Base-by-base conservation (phyloP, 1,284 basidiomycete species). In the Cutaneotrichosporon cavernicola region DNA sequence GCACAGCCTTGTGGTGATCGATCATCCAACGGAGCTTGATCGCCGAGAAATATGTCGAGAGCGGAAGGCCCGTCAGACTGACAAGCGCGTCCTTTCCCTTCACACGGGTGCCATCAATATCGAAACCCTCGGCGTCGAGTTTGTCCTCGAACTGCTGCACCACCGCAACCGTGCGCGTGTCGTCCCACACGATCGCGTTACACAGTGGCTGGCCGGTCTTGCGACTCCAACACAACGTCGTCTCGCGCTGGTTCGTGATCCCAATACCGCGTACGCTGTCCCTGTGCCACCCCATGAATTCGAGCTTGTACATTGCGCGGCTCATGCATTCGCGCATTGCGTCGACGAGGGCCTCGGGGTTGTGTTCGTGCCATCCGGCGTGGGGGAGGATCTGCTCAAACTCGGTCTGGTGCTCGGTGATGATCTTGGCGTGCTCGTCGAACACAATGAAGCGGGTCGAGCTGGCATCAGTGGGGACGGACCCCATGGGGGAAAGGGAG, bases 11-110 rank as follows among this genome's bases (percentile, higher is more conserved):
- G 70, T 90, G 81, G 78, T 98, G 88, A 78, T 96, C 90, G 66
- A 97, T 86, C 90, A 99, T 93, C 96, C 96, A 99, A 55, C 90
- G 87, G 65, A 97, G 84, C 83, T 98, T 99, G 81, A 96, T 89
- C 4, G 90, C 94, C 10, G 93, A 95, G 81, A 98, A 98, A 82
- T 98, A 98, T 0, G 95, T 97, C 22, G 92, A 96, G 22, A 98
- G 83, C n/a, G 90, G 90, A 49, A 97, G 61, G 43, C 93, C 94
- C 53, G 92, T 97, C 5, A 63, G 43, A 4, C 34, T 34, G 18
- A 63, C 58, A 8, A 63, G 61, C 0, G 43, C 64, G 87, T 83
- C 40, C 58, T 87, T 80, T 43, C 87, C 91, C 34, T 89, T 89
- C 62, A 85, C 63, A 9, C 67, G 65, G 56, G 71, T 65, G 47